Evolutionary conservation across 1,284 basidiomycete genomes (phyloP), one percentile per base, ranked within the genome.

Genomic region (Earliella scabrosa): DNA sequence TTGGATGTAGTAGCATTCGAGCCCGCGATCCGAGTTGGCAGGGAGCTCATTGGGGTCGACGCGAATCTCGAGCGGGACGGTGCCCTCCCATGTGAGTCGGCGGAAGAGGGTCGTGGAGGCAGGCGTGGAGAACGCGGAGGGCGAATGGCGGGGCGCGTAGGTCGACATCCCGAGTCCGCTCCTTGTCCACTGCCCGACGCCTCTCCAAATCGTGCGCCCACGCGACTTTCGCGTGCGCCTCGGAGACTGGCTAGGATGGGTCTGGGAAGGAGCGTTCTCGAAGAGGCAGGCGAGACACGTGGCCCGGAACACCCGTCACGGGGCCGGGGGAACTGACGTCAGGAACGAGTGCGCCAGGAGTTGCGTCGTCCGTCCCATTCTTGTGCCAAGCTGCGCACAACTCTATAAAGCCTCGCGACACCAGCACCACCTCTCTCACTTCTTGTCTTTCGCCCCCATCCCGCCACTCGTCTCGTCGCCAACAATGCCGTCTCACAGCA

Each of bases 21-120:
- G 81, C 26, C 87, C 88, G 58, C 92, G 87, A 77, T 95, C 90
- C 59, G 90, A 91, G 69, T 90, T 90, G 45, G 91, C 88, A 36
- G 92, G 92, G 13, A 95, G 82, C 70, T 94, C 92, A 70, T 91
- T 90, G 32, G 88, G 79, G 72, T 92, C 90, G 58, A 95, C 87
- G 62, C 87, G 85, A 66, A 95, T 85, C 77, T 93, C 90, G 51
- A 95, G 77, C 16, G 93, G 91, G 18, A 95, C 88, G 0, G 89
- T 90, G 8, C 92, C 92, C 69, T 92, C 90, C 88, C 91, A 93
- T 61, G 87, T 86, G 38, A 94, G 81, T 41, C 91, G 78, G 43
- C 92, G 82, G 68, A 93, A 93, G 45, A 92, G 80, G 2, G 89
- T 86, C 0, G 89, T 90, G 69, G 74, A 82, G 61, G 75, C 82